Evolutionary conservation across 352 stramenopile genomes (phyloP).

Genomic region (Peronospora destructor): DNA sequence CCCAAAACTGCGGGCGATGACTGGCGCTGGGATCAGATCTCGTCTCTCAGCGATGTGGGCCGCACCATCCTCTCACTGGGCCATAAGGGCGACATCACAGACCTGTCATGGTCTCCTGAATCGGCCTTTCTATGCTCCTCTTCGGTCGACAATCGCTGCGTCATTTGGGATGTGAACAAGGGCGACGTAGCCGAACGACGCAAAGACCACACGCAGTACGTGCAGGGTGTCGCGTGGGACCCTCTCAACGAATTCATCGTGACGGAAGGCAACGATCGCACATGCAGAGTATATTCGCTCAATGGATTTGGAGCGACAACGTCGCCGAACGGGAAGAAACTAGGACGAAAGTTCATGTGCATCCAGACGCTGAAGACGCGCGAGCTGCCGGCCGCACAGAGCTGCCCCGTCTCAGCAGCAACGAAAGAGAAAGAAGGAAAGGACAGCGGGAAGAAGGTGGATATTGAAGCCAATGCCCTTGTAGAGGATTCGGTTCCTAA

Average conservation of each 20-base stretch:
- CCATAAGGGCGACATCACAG: conserved; percentile 88
- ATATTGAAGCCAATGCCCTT: neutral
- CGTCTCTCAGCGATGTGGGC: conserved; percentile 72
- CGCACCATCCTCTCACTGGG: conserved; percentile 68
- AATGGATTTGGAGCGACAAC: conserved; percentile 53
- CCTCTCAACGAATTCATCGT: conserved; percentile 91
- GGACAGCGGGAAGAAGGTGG: conserved; percentile 1
- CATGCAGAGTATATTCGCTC: conserved; percentile 88
- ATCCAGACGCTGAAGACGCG: conserved; percentile 75
- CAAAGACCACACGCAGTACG: conserved; percentile 93
- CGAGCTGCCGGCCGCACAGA: conserved; percentile 33
- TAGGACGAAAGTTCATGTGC: conserved; percentile 63
- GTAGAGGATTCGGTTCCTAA: conserved; percentile 9
- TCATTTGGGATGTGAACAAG: conserved; percentile 84
- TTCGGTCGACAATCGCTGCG: conserved; percentile 89
- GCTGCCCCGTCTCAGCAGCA: conserved; percentile 1
- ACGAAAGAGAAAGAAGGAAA: conserved; percentile 18
- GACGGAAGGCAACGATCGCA: conserved; percentile 92
- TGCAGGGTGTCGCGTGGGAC: conserved; percentile 94
- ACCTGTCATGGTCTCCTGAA: conserved; percentile 89
- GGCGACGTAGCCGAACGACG: conserved; percentile 72
- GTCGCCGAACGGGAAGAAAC: conserved; percentile 53
- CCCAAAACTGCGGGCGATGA: conserved; percentile 60
- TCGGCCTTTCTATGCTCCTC: conserved; percentile 87
- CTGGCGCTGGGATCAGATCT: conserved; percentile 75